phyloP scores from a whole-genome alignment of 1,284 basidiomycete genomes.

The Fomitopsis schrenkii region DNA sequence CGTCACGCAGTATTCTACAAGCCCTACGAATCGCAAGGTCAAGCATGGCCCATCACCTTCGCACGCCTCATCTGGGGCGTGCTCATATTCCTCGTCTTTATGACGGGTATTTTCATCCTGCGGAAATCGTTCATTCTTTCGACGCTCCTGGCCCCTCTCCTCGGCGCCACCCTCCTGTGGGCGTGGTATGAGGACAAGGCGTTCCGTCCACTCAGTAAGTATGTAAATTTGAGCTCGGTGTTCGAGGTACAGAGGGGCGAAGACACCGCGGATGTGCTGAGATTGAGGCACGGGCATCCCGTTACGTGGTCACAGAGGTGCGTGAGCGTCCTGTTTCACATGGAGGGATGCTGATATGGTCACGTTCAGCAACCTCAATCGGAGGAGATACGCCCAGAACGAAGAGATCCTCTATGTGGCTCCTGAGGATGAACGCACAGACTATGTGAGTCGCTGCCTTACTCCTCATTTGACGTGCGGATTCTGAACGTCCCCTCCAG shows the following conservation, averaged over 20 bases:
- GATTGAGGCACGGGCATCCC: slow-evolving; percentile 73
- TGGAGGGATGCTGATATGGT: slow-evolving; percentile 3
- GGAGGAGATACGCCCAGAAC: slow-evolving; percentile 83
- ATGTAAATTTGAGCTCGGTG: slow-evolving; percentile 81
- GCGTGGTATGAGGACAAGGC: slow-evolving; percentile 70
- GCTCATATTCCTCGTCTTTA: slow-evolving; percentile 85
- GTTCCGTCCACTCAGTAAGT: slow-evolving; percentile 78
- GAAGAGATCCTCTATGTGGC: slow-evolving; percentile 95
- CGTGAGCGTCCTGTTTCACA: slow-evolving; percentile 10
- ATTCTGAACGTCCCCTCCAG: slow-evolving; percentile 30
- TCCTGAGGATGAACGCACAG: slow-evolving; percentile 84
- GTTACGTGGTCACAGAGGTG: slow-evolving; percentile 85
- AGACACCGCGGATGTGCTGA: slow-evolving; percentile 70
- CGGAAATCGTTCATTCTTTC: slow-evolving; percentile 74
- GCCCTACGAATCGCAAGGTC: slow-evolving; percentile 89
- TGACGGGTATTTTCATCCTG: slow-evolving; percentile 92
- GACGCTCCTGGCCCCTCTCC: slow-evolving; percentile 76
- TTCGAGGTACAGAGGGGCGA: slow-evolving; percentile 86
- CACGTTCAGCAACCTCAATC: slow-evolving; percentile 66
- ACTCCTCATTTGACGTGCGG: background rate
- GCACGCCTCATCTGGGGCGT: slow-evolving; percentile 85
- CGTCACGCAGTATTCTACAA: slow-evolving; percentile 76
- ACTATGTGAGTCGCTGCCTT: slow-evolving; percentile 61
- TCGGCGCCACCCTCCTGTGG: slow-evolving; percentile 77
- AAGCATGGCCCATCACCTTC: slow-evolving; percentile 94